Conservation (phyloP, 2,329 filamentous ascomycete genomes). For the Trichophyton benhamiae region DNA sequence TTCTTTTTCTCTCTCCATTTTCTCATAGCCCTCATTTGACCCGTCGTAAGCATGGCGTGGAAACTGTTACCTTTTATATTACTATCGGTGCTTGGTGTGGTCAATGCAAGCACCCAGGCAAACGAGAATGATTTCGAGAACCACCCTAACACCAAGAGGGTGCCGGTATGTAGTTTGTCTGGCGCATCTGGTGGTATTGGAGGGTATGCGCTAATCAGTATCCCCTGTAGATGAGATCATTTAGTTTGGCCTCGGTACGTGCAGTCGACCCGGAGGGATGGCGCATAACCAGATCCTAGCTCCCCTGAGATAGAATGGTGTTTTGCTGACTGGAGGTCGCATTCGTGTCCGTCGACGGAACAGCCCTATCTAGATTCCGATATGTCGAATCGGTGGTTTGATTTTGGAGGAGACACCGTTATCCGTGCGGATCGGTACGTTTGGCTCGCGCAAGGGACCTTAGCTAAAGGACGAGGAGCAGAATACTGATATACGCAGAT, state of each 20-base stretch:
- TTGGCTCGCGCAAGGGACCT: background rate
- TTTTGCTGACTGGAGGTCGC: background rate
- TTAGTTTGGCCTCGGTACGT: slow-evolving; percentile 67
- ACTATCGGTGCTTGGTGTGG: slow-evolving; percentile 25
- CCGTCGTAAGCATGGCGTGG: slow-evolving; percentile 10
- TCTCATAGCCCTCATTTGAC: background rate
- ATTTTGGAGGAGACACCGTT: slow-evolving; percentile 93
- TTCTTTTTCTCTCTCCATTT: background rate
- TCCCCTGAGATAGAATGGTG: background rate
- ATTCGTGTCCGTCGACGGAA: background rate
- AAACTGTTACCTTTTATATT: slow-evolving; percentile 13
- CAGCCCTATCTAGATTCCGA: slow-evolving; percentile 96
- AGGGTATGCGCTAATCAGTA: slow-evolving; percentile 13
- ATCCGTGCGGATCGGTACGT: slow-evolving; percentile 53
- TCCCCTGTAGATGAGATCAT: slow-evolving; percentile 60
- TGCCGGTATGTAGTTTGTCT: slow-evolving; percentile 42
- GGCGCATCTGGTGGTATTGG: background rate
- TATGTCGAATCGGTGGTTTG: slow-evolving; percentile 97
- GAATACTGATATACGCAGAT: slow-evolving; percentile 42
- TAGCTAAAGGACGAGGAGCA: background rate
- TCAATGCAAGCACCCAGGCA: slow-evolving; percentile 16
- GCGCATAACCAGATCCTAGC: background rate
- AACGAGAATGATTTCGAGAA: slow-evolving; percentile 34
- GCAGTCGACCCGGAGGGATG: slow-evolving; percentile 5
- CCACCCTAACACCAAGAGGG: slow-evolving; percentile 48